These are phyloP conservation scores for Coemansia sp. DNA, from an alignment of 192 early-diverging fungal species.

Conservation along the genomic window DNA sequence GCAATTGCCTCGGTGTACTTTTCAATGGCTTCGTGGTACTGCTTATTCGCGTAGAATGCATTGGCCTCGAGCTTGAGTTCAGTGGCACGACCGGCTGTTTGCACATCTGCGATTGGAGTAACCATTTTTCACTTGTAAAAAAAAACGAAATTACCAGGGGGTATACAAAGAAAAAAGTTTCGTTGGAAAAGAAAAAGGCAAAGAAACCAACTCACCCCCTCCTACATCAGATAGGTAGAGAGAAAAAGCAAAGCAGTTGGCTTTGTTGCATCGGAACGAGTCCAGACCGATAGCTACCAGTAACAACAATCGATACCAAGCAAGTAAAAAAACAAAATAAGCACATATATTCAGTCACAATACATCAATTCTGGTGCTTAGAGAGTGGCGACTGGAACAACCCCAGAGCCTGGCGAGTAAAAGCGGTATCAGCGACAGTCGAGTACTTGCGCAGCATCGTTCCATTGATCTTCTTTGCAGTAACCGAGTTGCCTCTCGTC, in stretches of 20 bases:
- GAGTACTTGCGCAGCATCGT: constrained; percentile 50
- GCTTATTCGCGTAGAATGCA: constrained; percentile 51
- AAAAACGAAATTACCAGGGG: constrained; percentile 1
- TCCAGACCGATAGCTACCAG: background rate
- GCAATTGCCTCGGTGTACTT: constrained; percentile 89
- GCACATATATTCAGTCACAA: background rate
- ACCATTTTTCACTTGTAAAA: constrained; percentile 7
- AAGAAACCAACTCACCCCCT: background rate
- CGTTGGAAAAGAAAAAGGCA: background rate
- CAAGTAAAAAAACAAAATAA: background rate
- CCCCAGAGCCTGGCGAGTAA: constrained; percentile 22
- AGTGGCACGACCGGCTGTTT: constrained; percentile 13
- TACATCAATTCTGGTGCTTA: constrained; percentile 15
- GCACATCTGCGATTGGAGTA: constrained; percentile 13
- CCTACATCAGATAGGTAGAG: background rate
- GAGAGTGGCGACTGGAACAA: constrained; percentile 36
- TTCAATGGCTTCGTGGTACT: constrained; percentile 85
- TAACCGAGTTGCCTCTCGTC: constrained; percentile 83
- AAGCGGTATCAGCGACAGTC: constrained; percentile 20
- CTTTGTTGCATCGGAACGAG: background rate
- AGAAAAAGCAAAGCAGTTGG: background rate
- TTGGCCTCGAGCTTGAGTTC: constrained; percentile 48
- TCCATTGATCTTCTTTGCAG: constrained; percentile 81
- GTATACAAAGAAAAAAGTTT: background rate
- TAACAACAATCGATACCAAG: background rate